Evolutionary conservation across 2,329 filamentous ascomycete genomes (phyloP).

Genomic region (Ophiobolus disseminans): DNA sequence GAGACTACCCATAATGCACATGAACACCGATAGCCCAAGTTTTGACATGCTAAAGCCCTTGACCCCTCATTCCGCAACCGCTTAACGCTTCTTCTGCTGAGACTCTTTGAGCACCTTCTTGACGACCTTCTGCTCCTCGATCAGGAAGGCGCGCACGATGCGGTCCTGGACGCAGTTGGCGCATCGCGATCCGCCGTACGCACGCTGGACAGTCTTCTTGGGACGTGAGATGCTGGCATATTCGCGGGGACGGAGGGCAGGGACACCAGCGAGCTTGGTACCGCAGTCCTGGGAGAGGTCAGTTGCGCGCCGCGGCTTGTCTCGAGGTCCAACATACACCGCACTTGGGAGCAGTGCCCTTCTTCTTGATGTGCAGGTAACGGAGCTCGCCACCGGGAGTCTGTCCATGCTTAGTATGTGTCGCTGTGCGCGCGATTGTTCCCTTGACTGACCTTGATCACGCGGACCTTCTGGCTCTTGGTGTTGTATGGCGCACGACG

Average conservation of each 20-base stretch:
- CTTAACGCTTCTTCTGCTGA: slow-evolving; percentile 74
- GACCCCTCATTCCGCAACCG: slow-evolving; percentile 28
- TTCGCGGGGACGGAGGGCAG: slow-evolving; percentile 96
- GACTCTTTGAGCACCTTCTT: slow-evolving; percentile 99
- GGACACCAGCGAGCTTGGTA: slow-evolving; percentile 95
- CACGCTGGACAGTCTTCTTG: slow-evolving; percentile 99
- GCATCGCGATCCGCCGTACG: slow-evolving; percentile 97
- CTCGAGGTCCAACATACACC: slow-evolving; percentile 42
- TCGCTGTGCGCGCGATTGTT: neutral
- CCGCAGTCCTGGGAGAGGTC: slow-evolving; percentile 81
- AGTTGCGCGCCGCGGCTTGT: slow-evolving; percentile 11
- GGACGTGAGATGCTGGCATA: slow-evolving; percentile 97
- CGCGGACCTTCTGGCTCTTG: slow-evolving; percentile 91
- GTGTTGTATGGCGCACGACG: slow-evolving; percentile 85
- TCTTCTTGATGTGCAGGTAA: slow-evolving; percentile 99
- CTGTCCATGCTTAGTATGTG: slow-evolving; percentile 59
- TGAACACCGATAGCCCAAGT: slow-evolving; percentile 51
- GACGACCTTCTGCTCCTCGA: slow-evolving; percentile 99
- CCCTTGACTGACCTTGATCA: slow-evolving; percentile 38
- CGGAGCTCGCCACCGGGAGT: slow-evolving; percentile 95
- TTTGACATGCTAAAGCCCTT: slow-evolving; percentile 44
- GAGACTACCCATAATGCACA: slow-evolving; percentile 52
- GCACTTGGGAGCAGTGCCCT: slow-evolving; percentile 96
- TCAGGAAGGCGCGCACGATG: slow-evolving; percentile 97
- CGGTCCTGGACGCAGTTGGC: slow-evolving; percentile 98